Evolutionary conservation across 2,329 filamentous ascomycete species (phyloP).

Genomic region (Claviceps sp.): DNA sequence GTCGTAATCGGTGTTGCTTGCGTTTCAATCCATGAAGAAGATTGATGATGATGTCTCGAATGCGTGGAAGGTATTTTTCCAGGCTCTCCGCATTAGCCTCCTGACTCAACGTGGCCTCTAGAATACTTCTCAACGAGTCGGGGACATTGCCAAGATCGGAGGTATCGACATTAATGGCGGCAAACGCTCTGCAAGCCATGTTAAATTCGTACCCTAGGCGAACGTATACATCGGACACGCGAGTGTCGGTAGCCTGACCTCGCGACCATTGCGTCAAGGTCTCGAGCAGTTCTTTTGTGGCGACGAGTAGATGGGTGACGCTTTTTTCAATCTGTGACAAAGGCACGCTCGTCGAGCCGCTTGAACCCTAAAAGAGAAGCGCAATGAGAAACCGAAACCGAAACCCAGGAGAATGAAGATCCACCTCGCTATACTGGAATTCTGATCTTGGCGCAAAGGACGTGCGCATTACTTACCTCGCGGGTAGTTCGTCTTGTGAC

Average conservation of each 20-base stretch:
- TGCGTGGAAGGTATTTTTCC: slow-evolving; percentile 84
- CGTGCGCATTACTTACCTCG: slow-evolving; percentile 17
- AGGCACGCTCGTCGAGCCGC: slow-evolving; percentile 48
- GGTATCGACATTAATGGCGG: slow-evolving; percentile 92
- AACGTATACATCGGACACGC: slow-evolving; percentile 97
- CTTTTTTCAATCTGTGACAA: slow-evolving; percentile 98
- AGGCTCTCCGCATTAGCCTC: slow-evolving; percentile 89
- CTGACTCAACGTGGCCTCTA: slow-evolving; percentile 92
- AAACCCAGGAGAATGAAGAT: not conserved
- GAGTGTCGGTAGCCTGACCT: slow-evolving; percentile 76
- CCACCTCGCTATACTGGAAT: not conserved
- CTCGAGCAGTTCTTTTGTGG: slow-evolving; percentile 94
- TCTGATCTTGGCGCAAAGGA: not conserved
- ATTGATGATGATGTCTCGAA: slow-evolving; percentile 97
- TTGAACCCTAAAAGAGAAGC: slow-evolving; percentile 26
- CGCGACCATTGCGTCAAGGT: slow-evolving; percentile 97
- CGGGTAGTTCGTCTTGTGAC: slow-evolving; percentile 19
- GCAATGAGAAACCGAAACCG: not conserved
- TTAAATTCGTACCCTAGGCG: slow-evolving; percentile 98
- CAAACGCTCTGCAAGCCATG: slow-evolving; percentile 93
- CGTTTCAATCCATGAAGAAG: slow-evolving; percentile 89
- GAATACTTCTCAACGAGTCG: slow-evolving; percentile 74
- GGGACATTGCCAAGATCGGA: slow-evolving; percentile 89
- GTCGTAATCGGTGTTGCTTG: slow-evolving; percentile 79
- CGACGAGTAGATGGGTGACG: slow-evolving; percentile 91